A percentile compares a stretch with the other conserved stretches of the same genome.
Conservation (phyloP, 2,329 filamentous ascomycete species). For the Colletotrichum sp. region DNA sequence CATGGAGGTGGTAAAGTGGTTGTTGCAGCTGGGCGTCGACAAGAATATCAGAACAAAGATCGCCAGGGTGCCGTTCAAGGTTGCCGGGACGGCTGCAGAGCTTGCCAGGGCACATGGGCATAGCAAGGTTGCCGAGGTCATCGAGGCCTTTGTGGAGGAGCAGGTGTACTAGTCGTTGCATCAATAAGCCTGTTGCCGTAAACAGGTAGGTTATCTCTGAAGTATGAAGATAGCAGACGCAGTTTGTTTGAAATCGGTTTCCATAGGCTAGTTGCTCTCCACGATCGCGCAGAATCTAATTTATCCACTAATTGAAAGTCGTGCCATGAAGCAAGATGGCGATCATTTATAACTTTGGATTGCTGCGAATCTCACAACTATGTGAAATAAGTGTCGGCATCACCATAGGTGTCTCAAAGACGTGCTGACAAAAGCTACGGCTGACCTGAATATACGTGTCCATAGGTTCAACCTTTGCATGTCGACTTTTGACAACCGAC, state of each 20-base stretch:
- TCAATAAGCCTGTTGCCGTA: background rate
- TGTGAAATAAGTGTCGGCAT: background rate
- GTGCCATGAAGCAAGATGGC: background rate
- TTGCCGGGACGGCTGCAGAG: background rate
- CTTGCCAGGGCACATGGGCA: constrained; percentile 1
- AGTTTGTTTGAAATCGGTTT: background rate
- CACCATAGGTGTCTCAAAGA: background rate
- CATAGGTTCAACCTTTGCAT: background rate
- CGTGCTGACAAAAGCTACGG: background rate
- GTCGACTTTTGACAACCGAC: background rate
- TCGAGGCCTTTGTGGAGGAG: background rate
- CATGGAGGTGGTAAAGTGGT: background rate
- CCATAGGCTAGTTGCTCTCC: background rate
- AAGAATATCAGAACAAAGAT: background rate
- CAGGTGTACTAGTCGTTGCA: background rate
- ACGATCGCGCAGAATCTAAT: too few relatives aligned
- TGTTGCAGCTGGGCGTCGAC: constrained; percentile 17
- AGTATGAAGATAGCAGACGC: background rate
- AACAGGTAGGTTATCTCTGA: background rate
- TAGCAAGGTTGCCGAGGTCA: background rate
- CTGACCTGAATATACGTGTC: background rate
- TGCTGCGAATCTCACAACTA: background rate
- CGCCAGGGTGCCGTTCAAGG: background rate
- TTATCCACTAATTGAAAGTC: background rate
- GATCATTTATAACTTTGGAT: background rate